Conservation (phyloP, 2,329 filamentous ascomycete genomes). For the Cordyceps cicadae region DNA sequence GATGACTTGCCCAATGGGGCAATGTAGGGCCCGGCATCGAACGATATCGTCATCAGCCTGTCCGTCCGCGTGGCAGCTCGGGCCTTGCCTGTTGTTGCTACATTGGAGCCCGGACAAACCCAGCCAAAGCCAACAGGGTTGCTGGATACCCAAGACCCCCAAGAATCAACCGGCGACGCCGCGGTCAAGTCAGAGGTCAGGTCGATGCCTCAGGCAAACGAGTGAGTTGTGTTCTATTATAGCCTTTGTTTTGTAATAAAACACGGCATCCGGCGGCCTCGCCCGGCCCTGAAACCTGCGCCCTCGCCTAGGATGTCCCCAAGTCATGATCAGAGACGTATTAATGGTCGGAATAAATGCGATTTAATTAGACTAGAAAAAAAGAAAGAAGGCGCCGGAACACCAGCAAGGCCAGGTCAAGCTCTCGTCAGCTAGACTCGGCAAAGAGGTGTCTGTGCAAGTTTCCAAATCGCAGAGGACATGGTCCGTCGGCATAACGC, state of each 20-base stretch:
- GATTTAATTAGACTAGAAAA: no score
- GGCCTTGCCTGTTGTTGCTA: no score
- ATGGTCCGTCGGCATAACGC: background rate
- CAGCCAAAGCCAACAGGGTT: no score
- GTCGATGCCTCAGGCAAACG: no score
- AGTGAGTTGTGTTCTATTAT: background rate
- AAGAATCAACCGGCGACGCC: no score
- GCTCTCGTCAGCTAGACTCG: background rate
- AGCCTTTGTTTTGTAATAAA: background rate
- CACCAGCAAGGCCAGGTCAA: background rate
- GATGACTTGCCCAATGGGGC: background rate
- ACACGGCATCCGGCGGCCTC: background rate
- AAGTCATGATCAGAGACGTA: no score
- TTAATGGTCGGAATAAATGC: no score
- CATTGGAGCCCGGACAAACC: no score
- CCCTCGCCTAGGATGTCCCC: background rate
- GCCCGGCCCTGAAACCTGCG: background rate
- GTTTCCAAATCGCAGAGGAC: background rate
- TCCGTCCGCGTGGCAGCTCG: background rate
- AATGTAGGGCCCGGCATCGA: background rate
- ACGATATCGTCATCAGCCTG: background rate
- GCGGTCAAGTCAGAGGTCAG: no score
- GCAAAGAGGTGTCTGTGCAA: background rate
- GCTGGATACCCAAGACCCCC: no score
- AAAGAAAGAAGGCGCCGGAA: background rate